Conservation (phyloP, 2,329 filamentous ascomycete genomes). For the Gnomoniopsis sp. region DNA sequence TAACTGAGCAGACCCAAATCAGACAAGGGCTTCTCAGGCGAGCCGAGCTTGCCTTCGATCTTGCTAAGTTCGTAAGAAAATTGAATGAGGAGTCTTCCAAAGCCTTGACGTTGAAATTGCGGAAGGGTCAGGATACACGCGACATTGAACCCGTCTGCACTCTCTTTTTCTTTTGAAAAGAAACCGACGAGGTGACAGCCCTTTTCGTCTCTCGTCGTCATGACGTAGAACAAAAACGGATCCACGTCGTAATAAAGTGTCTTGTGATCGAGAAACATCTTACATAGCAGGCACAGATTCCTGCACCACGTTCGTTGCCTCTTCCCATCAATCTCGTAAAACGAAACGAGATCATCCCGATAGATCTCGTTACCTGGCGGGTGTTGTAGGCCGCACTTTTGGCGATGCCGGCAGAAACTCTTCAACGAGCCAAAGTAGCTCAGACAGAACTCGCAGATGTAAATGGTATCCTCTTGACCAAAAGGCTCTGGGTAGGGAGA, state of each 20-base stretch:
- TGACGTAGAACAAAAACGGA: conserved; percentile 97
- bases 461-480: conserved; percentile 83
- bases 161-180: conserved; percentile 98
- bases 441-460: conserved; percentile 96
- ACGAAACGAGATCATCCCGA: conserved; percentile 87
- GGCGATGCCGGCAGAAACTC: conserved; percentile 79
- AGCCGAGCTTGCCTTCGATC: conserved; percentile 91
- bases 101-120: conserved; percentile 93
- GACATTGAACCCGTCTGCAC: conserved; percentile 93
- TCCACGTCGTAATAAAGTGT: conserved; percentile 99
- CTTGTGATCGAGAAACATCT: conserved; percentile 97
- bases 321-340: conserved; percentile 95
- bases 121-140: conserved; percentile 96
- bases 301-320: conserved; percentile 95
- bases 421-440: conserved; percentile 83
- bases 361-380: conserved; percentile 98
- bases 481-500: conserved; percentile 92
- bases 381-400: conserved; percentile 87
- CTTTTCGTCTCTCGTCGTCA: conserved; percentile 84
- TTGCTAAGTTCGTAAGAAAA: conserved; percentile 97
- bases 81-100: conserved; percentile 88
- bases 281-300: conserved; percentile 89
- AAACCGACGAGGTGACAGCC: conserved; percentile 98
- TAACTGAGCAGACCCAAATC: conserved; percentile 93
- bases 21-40: conserved; percentile 92